A percentile compares a stretch with the other conserved stretches of the same genome.
These are phyloP conservation scores for Tarenaya hassleriana DNA, from an alignment of 345 rosid genomes.

Conservation along the genomic window DNA sequence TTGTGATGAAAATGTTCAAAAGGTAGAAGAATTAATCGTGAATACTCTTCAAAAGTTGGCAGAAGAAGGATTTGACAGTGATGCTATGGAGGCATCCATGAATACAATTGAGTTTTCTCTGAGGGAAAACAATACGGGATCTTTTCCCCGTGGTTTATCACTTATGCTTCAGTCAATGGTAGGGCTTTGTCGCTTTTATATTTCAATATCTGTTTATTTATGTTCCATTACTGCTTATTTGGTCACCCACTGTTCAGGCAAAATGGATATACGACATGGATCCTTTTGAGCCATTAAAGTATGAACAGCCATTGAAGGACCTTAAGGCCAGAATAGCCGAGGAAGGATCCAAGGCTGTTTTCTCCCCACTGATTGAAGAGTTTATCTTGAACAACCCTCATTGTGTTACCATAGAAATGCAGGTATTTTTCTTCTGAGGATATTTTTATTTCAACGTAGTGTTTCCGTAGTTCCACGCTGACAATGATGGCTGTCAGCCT, in stretches of 20 bases:
- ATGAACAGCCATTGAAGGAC: slow-evolving; percentile 70
- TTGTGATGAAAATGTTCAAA: slow-evolving; percentile 59
- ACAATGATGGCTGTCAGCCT: slow-evolving; percentile 48
- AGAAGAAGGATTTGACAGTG: slow-evolving; percentile 83
- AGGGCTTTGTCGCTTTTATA: slow-evolving; percentile 20
- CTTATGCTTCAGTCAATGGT: slow-evolving; percentile 92
- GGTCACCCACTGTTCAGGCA: slow-evolving; percentile 40
- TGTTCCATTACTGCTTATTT: slow-evolving; percentile 15
- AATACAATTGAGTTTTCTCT: slow-evolving; percentile 96
- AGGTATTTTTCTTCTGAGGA: slow-evolving; percentile 38
- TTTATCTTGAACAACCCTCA: slow-evolving; percentile 77
- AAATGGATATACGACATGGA: slow-evolving; percentile 99
- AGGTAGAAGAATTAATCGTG: slow-evolving; percentile 75
- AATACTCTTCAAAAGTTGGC: slow-evolving; percentile 60
- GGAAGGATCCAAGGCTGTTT: slow-evolving; percentile 91
- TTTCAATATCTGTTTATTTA: slow-evolving; percentile 6
- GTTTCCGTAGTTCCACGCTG: slow-evolving; percentile 17
- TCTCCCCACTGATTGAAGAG: slow-evolving; percentile 85
- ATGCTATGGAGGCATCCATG: slow-evolving; percentile 98
- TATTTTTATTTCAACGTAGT: slow-evolving; percentile 10
- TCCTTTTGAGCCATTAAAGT: slow-evolving; percentile 93
- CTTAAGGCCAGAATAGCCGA: slow-evolving; percentile 76
- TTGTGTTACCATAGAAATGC: slow-evolving; percentile 89
- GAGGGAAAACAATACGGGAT: slow-evolving; percentile 93
- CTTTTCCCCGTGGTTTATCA: slow-evolving; percentile 97